phyloP scores from a whole-genome alignment of 345 rosid species.

The Sisymbrium altissimum region DNA sequence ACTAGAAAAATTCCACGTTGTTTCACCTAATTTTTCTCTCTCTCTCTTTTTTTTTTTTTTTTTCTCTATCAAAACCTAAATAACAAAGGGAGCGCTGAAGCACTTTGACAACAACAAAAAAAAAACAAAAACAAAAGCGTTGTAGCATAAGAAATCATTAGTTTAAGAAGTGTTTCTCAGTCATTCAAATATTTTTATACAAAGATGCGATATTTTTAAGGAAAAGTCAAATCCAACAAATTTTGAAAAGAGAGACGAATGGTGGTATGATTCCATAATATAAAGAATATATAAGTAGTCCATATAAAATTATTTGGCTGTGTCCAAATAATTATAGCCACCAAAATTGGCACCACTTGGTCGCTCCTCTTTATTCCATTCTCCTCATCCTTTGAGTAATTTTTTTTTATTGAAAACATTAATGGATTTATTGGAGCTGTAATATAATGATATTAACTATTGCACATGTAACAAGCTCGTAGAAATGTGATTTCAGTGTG shows the following conservation, averaged over 20 bases:
- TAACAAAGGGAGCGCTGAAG: not conserved
- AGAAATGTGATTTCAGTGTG: not conserved
- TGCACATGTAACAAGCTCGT: not conserved
- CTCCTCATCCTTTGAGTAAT: not conserved
- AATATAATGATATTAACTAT: not conserved
- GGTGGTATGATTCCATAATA: conserved; percentile 29
- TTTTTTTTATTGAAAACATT: not conserved
- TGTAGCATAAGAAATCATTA: not conserved
- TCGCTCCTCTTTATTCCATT: conserved; percentile 44
- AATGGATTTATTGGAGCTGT: not conserved
- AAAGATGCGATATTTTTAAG: conserved; percentile 22
- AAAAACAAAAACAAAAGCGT: not conserved
- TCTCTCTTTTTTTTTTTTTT: not conserved
- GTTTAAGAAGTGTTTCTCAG: not conserved
- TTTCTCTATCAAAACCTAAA: not conserved
- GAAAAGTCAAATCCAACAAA: conserved; percentile 20
- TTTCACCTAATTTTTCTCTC: not conserved
- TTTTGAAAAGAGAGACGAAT: conserved; percentile 9
- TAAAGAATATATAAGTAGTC: conserved; percentile 1
- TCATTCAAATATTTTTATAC: not conserved
- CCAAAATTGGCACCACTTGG: conserved; percentile 34
- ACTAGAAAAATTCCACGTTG: conserved; percentile 25
- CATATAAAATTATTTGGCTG: conserved; percentile 5
- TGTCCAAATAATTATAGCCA: conserved; percentile 36
- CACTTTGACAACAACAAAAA: not conserved